Base-by-base conservation (phyloP, 805 yeast species). In the Sugiyamaella chiloensis region DNA sequence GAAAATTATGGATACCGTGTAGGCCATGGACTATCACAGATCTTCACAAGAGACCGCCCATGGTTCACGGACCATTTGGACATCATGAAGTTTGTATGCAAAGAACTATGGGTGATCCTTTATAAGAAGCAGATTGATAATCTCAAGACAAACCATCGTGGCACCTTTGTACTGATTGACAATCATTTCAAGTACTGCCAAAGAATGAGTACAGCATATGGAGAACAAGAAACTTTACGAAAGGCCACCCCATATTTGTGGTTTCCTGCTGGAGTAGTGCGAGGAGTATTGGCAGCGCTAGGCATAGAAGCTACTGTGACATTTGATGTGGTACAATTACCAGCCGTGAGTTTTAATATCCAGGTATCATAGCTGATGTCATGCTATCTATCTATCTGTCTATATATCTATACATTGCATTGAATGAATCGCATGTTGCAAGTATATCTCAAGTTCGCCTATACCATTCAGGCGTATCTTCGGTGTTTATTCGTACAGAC, bases 51-150 rank as follows among this genome's bases (percentile, higher is more conserved):
- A 59, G 59, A 69, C 61, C 58, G 76, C 61, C 55, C 69, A 43
- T 60, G 78, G 63, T 64, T 82, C 60, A 72, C 70, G 17, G 90
- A 86, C 52, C 73, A 85, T 9, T 66, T 91, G 31, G 90, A 87
- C 54, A 76, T 91, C 32, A 87, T 93, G 87, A 91, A 91, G 66
- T 89, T 87, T 63, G 78, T 93, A 4, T 90, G 98, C 63, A 76
- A 95, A 40, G 97, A 90, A 56, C 84, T 90, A 24, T 93, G 98
- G 98, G 81, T 78, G 57, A 68, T 76, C 45, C 62, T 91, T 24
- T 88, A 80, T 66, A 79, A 81, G 31, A 91, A 89, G 65, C 96
- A 86, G 63, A 87, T 93, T 72, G 97, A 90, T 63, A 89, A 88
- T 56, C 72, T 93, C 50, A 78, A 95, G 52, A 93, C 99, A 1